Evolutionary conservation across 139 green algal genomes (phyloP).

Genomic region (Raphidocelis subcapitata): DNA sequence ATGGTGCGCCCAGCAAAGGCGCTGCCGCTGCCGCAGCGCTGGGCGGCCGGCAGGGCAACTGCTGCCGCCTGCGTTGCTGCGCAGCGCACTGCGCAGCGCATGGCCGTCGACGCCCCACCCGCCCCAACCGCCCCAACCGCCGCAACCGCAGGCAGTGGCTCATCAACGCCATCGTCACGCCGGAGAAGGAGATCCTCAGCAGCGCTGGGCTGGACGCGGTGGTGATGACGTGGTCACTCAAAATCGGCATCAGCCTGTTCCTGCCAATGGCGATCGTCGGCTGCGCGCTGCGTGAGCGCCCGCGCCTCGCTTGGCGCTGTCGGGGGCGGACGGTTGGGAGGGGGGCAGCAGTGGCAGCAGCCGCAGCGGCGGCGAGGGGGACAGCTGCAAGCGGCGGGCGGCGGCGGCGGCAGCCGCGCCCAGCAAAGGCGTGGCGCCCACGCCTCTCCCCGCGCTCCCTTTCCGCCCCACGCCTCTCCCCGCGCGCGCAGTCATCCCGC

Average conservation of each 20-base stretch:
- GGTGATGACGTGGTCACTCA: constrained; percentile 31
- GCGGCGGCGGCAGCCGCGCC: too few species aligned
- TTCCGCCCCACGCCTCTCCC: too few species aligned
- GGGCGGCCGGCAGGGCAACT: too few species aligned
- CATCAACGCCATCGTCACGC: constrained; percentile 10
- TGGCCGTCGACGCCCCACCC: not conserved
- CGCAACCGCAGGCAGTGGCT: constrained; percentile 39
- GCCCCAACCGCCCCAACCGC: not conserved
- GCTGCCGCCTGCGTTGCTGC: not conserved
- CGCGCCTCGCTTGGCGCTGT: too few species aligned
- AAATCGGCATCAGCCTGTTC: constrained; percentile 22
- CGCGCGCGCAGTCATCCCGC: constrained; percentile 13
- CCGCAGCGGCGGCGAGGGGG: not conserved
- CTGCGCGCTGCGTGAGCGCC: constrained; percentile 21
- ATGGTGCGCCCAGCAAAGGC: constrained; percentile 3
- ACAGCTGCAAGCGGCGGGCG: not conserved
- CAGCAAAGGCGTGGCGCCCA: not conserved
- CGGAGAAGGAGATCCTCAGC: constrained; percentile 34
- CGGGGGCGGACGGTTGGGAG: too few species aligned
- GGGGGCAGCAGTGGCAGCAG: not conserved
- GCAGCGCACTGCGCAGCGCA: not conserved
- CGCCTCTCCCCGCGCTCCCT: not conserved
- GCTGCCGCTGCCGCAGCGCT: not conserved
- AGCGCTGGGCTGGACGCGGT: constrained; percentile 45
- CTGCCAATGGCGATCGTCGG: constrained; percentile 28